Conservation (phyloP, 306 rosid species). For the Malus fusca region DNA sequence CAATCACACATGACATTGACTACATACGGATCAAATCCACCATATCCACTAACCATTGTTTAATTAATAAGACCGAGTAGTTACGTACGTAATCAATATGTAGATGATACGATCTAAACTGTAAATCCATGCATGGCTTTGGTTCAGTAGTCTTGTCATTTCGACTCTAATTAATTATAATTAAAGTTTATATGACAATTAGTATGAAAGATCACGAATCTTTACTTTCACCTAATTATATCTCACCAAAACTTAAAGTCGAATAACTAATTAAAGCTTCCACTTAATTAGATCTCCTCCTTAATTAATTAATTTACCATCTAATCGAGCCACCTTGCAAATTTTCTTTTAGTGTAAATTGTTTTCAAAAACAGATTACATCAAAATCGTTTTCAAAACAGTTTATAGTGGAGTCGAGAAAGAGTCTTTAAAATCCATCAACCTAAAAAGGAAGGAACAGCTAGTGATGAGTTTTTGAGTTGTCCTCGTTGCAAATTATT, state of each 20-base stretch:
- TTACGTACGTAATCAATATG: neutral
- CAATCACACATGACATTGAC: neutral
- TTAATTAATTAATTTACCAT: too few relatives aligned
- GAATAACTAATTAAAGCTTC: neutral
- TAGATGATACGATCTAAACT: neutral
- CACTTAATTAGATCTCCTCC: neutral
- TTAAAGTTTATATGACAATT: too few relatives aligned
- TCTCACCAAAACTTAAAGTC: neutral
- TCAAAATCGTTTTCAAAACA: conserved; percentile 28
- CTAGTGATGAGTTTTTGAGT: neutral
- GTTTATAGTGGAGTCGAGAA: neutral
- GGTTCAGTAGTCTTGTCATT: neutral
- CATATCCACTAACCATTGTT: neutral
- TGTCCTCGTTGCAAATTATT: conserved; percentile 6
- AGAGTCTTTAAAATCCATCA: neutral
- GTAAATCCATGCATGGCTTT: neutral
- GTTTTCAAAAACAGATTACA: conserved; percentile 6
- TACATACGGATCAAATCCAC: neutral
- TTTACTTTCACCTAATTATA: neutral
- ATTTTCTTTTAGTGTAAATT: too few relatives aligned
- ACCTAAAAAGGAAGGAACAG: neutral
- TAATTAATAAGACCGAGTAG: neutral
- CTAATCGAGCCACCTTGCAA: too few relatives aligned
- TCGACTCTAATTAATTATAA: neutral
- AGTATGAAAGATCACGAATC: neutral